A percentile compares a stretch with the other conserved stretches of the same genome.
phyloP scores from a whole-genome alignment of 768 basidiomycete species.

The Amanita fuliginea region DNA sequence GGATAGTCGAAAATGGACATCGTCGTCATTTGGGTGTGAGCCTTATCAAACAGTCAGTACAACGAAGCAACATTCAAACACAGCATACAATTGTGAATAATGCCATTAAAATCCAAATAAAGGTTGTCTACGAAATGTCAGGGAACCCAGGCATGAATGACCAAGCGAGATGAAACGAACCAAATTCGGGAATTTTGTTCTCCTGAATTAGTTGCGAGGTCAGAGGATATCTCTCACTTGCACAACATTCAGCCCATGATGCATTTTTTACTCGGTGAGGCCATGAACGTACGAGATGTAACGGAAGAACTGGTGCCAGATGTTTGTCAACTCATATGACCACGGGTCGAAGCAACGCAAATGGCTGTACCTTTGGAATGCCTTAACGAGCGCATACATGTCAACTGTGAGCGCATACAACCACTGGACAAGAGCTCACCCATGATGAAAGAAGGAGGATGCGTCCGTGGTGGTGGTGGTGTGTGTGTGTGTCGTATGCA shows the following conservation, averaged over 20 bases:
- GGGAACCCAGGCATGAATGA: not conserved
- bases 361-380: constrained; percentile 50
- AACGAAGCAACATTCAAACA: not conserved
- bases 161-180: constrained; percentile 26
- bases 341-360: not conserved
- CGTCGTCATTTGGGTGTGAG: constrained; percentile 95
- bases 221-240: constrained; percentile 92
- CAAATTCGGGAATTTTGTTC: constrained; percentile 98
- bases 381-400: constrained; percentile 19
- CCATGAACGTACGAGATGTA: constrained; percentile 73
- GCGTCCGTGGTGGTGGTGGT: too few relatives aligned
- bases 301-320: constrained; percentile 72
- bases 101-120: constrained; percentile 91
- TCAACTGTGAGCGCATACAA: too few relatives aligned
- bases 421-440: constrained; percentile 7
- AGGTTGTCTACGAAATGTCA: constrained; percentile 53
- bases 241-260: not conserved
- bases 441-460: not conserved
- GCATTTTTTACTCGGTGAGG: not conserved
- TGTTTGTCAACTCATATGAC: constrained; percentile 2
- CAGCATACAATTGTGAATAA: constrained; percentile 71
- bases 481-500: not conserved
- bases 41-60: constrained; percentile 23
- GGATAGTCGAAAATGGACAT: constrained; percentile 89
- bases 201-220: constrained; percentile 97